Conservation (phyloP, 345 rosid genomes). For the Salix dunnii region DNA sequence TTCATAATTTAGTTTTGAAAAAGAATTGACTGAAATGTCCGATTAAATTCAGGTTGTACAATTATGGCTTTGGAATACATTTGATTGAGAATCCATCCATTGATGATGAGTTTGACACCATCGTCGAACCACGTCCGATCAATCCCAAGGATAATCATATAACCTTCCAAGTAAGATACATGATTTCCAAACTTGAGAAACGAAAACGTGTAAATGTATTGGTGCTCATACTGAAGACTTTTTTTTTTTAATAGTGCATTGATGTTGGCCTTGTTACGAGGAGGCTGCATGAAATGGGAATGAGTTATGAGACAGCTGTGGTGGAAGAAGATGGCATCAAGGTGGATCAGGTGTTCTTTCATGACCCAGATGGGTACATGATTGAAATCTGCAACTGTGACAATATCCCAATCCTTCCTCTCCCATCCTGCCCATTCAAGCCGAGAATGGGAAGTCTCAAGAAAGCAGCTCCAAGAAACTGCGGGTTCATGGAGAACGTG, state of each 20-base stretch:
- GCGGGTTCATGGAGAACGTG: slow-evolving; percentile 47
- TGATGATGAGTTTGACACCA: slow-evolving; percentile 37
- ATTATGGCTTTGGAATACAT: slow-evolving; percentile 58
- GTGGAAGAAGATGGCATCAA: slow-evolving; percentile 48
- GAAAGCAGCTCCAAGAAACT: slow-evolving; percentile 27
- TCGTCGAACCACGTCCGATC: slow-evolving; percentile 37
- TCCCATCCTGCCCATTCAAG: slow-evolving; percentile 36
- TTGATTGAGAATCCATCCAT: slow-evolving; percentile 48
- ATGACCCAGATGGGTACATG: slow-evolving; percentile 69
- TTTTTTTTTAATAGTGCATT: slow-evolving; percentile 31
- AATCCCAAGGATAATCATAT: slow-evolving; percentile 62
- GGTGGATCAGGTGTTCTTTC: slow-evolving; percentile 58
- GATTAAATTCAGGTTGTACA: slow-evolving; percentile 41
- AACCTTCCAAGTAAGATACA: slow-evolving; percentile 44
- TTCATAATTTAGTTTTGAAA: not conserved
- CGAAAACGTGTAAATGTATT: no score
- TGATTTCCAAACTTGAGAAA: not conserved
- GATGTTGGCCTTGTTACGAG: slow-evolving; percentile 47
- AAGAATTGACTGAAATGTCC: not conserved
- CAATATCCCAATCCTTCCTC: slow-evolving; percentile 45
- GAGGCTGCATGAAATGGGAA: slow-evolving; percentile 46
- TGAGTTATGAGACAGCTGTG: slow-evolving; percentile 43
- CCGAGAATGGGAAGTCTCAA: slow-evolving; percentile 30
- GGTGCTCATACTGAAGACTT: not conserved
- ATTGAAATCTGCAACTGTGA: slow-evolving; percentile 57